Base-by-base conservation (phyloP, 495 filamentous ascomycete genomes). In the Trichodelitschia bisporula region DNA sequence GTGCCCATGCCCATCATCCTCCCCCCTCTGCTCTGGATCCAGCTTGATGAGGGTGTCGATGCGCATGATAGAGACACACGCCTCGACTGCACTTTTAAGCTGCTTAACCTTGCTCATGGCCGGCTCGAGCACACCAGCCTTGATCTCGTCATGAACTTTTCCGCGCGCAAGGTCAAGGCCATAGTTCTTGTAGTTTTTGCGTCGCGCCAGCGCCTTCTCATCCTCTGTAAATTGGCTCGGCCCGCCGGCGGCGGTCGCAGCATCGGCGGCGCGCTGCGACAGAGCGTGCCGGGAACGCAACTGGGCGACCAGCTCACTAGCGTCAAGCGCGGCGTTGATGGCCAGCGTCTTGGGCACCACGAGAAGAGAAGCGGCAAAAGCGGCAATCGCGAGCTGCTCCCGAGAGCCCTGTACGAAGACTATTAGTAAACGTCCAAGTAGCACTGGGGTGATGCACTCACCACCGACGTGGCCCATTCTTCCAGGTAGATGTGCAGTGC, bases 11-110 rank as follows among this genome's bases (percentile, higher is more conserved):
- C 67, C 70, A 50, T 78, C 74, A 44, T 90, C 78, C 53, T 73
- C 69, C 31, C 59, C 62, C 44, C 66, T 61, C 58, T 70, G 61
- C 60, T 91, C 82, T 32, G 79, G 80, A 65, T 99, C 86, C 54
- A 99, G 55, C 59, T 90, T 91, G 53, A 99, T 95, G 56, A 99
- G 64, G 37, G 86, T 99, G 59, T 99, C 86, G 46, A 99, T 99
- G 44, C 86, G 69, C 89, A 99, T 93, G 49, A 99, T 92, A 45
- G 82, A 73, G 55, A 99, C 92, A 53, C 89, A 95, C 35, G 86
- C 86, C 59, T 99, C 86, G 31, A 95, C 86, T 30, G 89, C 89
- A 59, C 74, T 82, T 73, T 99, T 99, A 42, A 99, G 57, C 60
- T 92, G 84, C 57, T 79, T 74, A 42, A 99, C 64, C 65, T 99